These are phyloP conservation scores for Fallopia convolvulus DNA, from an alignment of 148 eudicot genomes.

Conservation along the genomic window DNA sequence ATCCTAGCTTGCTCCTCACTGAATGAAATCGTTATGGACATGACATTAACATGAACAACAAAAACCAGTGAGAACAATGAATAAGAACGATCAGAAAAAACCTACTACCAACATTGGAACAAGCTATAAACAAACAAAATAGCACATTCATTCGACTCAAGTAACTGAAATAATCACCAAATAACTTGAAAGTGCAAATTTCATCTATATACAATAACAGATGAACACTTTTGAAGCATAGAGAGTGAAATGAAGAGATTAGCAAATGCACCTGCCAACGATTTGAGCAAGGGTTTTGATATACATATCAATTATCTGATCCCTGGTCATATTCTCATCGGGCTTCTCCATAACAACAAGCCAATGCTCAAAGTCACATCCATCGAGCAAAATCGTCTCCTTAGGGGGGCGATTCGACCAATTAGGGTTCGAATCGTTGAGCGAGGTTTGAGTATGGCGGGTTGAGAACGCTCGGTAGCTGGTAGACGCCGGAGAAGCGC, in stretches of 20 bases:
- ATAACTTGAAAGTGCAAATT: no score
- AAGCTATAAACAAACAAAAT: neutral
- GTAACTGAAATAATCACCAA: no score
- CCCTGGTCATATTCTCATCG: slow-evolving; percentile 28
- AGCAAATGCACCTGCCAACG: slow-evolving; percentile 29
- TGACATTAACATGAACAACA: neutral
- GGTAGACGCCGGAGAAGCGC: neutral
- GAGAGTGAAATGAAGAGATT: no score
- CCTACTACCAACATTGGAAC: neutral
- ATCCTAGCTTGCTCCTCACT: slow-evolving; percentile 65
- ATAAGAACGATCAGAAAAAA: neutral
- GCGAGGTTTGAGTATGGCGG: slow-evolving; percentile 37
- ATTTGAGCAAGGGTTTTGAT: slow-evolving; percentile 31
- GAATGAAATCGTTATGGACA: slow-evolving; percentile 9
- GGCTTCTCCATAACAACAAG: slow-evolving; percentile 37
- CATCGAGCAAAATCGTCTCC: slow-evolving; percentile 82
- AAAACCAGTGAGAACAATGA: neutral
- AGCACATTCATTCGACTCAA: no score
- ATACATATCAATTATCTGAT: slow-evolving; percentile 30
- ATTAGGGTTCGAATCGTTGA: slow-evolving; percentile 60
- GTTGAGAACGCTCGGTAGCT: slow-evolving; percentile 27
- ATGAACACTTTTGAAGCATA: no score
- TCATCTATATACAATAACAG: no score
- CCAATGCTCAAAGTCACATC: slow-evolving; percentile 87
- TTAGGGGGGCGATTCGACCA: slow-evolving; percentile 86